Evolutionary conservation across 139 green algal genomes (phyloP).

Genomic region (Micractinium sp.): DNA sequence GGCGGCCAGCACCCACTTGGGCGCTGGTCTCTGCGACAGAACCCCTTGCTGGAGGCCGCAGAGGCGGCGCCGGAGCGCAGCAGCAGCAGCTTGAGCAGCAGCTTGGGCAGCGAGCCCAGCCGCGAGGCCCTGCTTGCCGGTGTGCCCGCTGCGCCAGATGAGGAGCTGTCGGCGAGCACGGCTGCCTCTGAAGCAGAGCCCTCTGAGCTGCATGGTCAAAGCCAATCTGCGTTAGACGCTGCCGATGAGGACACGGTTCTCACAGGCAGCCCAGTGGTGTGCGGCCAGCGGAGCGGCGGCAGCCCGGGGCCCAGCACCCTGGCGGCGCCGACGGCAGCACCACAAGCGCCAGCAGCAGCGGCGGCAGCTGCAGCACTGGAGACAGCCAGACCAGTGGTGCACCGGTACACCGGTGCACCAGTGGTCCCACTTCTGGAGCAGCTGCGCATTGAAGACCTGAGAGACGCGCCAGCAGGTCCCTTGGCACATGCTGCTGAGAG

Average conservation of each 20-base stretch:
- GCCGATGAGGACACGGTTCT: slow-evolving; percentile 14
- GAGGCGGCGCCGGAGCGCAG: background rate
- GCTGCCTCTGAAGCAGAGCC: too few relatives aligned
- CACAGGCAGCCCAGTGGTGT: slow-evolving; percentile 14
- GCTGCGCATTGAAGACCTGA: background rate
- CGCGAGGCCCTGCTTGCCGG: background rate
- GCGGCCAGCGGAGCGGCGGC: background rate
- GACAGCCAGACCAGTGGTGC: background rate
- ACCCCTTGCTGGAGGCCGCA: too few relatives aligned
- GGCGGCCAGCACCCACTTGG: background rate
- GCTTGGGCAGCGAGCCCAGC: background rate
- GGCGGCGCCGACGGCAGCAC: background rate
- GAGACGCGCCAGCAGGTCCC: background rate
- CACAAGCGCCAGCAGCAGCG: background rate
- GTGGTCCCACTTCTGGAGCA: too few relatives aligned
- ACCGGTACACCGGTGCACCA: too few relatives aligned
- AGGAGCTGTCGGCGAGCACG: too few relatives aligned
- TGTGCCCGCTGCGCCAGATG: too few relatives aligned
- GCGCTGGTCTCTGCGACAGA: too few relatives aligned
- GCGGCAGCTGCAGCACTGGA: background rate
- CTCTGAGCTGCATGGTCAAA: too few relatives aligned
- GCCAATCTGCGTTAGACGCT: background rate
- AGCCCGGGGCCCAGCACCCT: background rate
- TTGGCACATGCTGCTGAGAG: background rate
- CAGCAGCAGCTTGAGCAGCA: background rate